Percentiles rank a stretch among this genome's conserved stretches.
Conservation (phyloP, 2,329 filamentous ascomycete species). For the Bertia moriformis region DNA sequence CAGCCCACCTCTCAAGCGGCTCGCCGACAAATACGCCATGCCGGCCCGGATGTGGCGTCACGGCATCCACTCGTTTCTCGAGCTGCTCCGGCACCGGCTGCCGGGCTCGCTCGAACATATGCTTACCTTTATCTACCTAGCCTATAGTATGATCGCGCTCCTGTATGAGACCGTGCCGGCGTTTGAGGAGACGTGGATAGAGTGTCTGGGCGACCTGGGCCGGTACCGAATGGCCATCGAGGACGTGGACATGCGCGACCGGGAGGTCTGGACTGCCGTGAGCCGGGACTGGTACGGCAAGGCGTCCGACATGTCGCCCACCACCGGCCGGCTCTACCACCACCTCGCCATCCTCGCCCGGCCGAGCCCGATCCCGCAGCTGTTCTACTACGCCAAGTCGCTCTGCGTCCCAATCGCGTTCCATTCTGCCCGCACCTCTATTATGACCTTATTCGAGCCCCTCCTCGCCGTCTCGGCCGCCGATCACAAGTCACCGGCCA, state of each 20-base stretch:
- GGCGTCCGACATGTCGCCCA: conserved; percentile 63
- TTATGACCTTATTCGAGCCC: conserved; percentile 49
- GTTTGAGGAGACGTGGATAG: conserved; percentile 84
- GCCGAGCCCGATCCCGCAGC: conserved; percentile 54
- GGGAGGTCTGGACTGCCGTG: conserved; percentile 70
- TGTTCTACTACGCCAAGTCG: conserved; percentile 60
- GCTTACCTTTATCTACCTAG: conserved; percentile 76
- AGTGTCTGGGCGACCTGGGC: conserved; percentile 75
- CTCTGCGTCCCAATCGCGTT: conserved; percentile 58
- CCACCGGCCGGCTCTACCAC: conserved; percentile 69
- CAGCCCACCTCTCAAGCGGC: conserved; percentile 44
- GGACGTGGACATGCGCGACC: conserved; percentile 59
- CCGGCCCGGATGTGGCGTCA: conserved; percentile 88
- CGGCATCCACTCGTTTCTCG: conserved; percentile 74
- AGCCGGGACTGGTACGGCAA: conserved; percentile 74
- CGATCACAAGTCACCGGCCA: too few species aligned
- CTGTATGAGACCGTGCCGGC: conserved; percentile 71
- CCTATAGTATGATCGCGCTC: conserved; percentile 80
- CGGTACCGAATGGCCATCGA: conserved; percentile 84
- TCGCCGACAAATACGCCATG: conserved; percentile 78
- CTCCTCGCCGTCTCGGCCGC: conserved; percentile 8
- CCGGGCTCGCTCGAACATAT: conserved; percentile 75
- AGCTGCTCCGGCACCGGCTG: conserved; percentile 59
- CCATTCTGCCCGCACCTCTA: conserved; percentile 49
- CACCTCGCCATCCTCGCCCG: conserved; percentile 69